Evolutionary conservation across 306 rosid genomes (phyloP), one percentile per base, ranked within the genome.

Genomic region (Geum urbanum): DNA sequence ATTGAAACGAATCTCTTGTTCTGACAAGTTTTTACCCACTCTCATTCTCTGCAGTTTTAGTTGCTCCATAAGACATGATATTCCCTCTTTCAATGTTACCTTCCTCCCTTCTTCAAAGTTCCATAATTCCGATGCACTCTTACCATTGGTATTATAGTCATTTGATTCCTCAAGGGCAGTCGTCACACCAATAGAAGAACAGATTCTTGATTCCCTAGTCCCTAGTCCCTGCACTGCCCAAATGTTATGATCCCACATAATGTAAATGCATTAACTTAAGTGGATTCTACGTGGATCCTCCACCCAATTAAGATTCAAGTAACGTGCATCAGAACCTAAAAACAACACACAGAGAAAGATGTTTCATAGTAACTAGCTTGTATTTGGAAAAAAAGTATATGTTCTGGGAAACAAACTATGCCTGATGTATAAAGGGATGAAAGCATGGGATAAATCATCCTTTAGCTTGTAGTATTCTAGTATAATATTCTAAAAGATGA

Each of bases 131-230:
- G 51, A 16, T 62, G 74, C 13, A 67, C 76, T 78, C 74, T 87
- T 77, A 8, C 91, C 86, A 77, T 86, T 85, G 8, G 89, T 76
- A 59, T 90, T 80, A 73, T 82, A 82, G 50, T 83, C 84, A n/a
- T 87, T 85, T 81, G 77, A 5, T 57, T 90, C 96, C 84, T 56
- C 24, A 72, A 87, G 62, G 41, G 96, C 89, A 18, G 60, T 75
- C 37, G 52, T 52, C 61, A 86, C 51, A 18, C 83, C 77, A 80
- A 91, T 66, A 19, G 12, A 3, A 78, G 74, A 77, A 35, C 79
- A 77, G 22, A 9, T 44, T 22, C 70, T 18, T 18, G 53, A 10
- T n/a, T n/a, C n/a, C n/a, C n/a, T n/a, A 44, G 50, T 54, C 55
- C 80, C 60, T 55, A 55, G 37, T 63, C 78, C 71, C 90, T 87